phyloP scores from a whole-genome alignment of 108 stramenopile species.

The Nitzschia sp. region DNA sequence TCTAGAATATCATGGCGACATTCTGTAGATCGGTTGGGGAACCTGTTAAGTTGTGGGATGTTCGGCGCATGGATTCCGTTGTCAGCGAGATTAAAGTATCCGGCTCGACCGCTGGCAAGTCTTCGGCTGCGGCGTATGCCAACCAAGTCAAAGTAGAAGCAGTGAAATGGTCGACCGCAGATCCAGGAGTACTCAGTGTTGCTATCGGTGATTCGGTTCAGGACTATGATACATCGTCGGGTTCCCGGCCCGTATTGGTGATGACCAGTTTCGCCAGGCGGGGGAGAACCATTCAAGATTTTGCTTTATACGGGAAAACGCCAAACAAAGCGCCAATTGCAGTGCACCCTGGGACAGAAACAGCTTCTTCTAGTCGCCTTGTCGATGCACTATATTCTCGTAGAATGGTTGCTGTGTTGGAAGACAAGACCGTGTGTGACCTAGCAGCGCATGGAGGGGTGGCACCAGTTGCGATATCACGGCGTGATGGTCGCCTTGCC shows the following conservation, averaged over 20 bases:
- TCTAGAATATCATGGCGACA: constrained; percentile 46
- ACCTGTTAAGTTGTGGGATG: constrained; percentile 78
- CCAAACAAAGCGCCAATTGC: neutral
- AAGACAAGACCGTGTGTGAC: constrained; percentile 44
- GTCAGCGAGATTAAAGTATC: constrained; percentile 65
- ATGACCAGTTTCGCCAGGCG: constrained; percentile 13
- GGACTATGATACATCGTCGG: constrained; percentile 60
- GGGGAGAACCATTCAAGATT: constrained; percentile 28
- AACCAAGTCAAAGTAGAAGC: constrained; percentile 45
- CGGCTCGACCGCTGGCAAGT: neutral
- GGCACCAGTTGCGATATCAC: constrained; percentile 70
- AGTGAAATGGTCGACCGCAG: constrained; percentile 47
- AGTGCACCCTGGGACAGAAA: neutral
- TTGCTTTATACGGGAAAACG: constrained; percentile 22
- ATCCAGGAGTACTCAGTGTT: constrained; percentile 49
- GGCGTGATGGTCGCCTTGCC: constrained; percentile 70
- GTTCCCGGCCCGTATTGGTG: constrained; percentile 49
- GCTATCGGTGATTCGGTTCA: constrained; percentile 54
- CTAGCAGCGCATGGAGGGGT: constrained; percentile 43
- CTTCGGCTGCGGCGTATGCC: constrained; percentile 1
- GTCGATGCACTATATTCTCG: constrained; percentile 31
- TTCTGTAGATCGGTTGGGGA: constrained; percentile 53
- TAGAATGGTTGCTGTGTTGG: constrained; percentile 55
- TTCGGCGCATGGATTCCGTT: constrained; percentile 58
- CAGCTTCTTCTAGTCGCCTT: neutral